These are phyloP conservation scores for Backusella liffmaniae DNA, from an alignment of 192 early-diverging fungal genomes.

Conservation along the genomic window DNA sequence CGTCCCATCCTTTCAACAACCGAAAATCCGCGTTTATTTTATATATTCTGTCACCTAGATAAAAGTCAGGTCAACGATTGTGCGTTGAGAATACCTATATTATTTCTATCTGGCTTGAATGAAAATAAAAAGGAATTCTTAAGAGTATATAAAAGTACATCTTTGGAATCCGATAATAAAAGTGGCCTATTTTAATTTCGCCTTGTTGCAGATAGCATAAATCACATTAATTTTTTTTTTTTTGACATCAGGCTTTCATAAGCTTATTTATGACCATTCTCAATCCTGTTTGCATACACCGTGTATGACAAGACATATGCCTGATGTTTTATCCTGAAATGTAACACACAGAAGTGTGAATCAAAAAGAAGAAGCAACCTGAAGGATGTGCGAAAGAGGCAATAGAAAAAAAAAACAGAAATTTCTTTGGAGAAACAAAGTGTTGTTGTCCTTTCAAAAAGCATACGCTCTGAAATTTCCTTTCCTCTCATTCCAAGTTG, in stretches of 20 bases:
- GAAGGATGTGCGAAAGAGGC: neutral
- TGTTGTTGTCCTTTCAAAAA: neutral
- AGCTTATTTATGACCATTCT: conserved; percentile 3
- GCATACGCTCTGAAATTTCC: neutral
- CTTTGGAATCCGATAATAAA: neutral
- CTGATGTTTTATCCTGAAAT: neutral
- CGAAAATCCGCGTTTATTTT: neutral
- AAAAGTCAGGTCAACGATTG: neutral
- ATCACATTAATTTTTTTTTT: neutral
- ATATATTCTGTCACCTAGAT: neutral
- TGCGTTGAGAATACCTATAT: neutral
- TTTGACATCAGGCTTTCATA: neutral
- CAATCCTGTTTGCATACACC: neutral
- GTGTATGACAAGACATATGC: neutral
- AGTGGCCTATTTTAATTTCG: neutral
- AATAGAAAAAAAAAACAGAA: neutral
- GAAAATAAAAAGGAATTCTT: neutral
- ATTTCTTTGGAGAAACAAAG: neutral
- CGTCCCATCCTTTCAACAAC: neutral
- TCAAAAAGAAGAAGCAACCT: neutral
- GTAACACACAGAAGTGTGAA: neutral
- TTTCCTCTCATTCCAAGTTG: neutral
- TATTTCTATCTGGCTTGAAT: neutral
- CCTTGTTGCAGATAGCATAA: neutral
- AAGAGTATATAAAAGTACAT: neutral